Evolutionary conservation across 164 flowering plant genomes (phyloP), one percentile per base, ranked within the genome.

Genomic region (Pachysandra terminalis): DNA sequence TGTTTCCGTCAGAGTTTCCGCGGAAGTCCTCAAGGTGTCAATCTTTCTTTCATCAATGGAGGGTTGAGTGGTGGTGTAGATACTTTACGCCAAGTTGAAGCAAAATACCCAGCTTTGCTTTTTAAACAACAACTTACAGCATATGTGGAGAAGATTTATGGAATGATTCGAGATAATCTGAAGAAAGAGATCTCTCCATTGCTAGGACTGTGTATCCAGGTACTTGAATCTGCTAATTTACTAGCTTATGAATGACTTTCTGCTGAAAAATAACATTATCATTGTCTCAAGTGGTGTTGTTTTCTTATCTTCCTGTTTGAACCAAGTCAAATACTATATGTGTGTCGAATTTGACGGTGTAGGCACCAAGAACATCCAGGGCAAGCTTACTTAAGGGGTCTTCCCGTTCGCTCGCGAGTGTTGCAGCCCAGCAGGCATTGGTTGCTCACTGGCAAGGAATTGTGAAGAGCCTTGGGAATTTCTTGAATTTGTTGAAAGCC

Each of bases 91-190:
- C 97, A 91, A 85, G 97, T 91, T 75, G 98, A 96, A 85, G 99
- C 99, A 72, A 96, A 93, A 73, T 96, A 96, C 69, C 99, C 99
- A 41, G 99, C 99, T 71, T 79, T 96, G 78, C 91, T 96, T 73
- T 96, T 96, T 79, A 96, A 96, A 72, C 99, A 93, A 77, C 99
- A 96, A 78, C 97, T 96, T 69, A 96, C 99, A 35, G 99, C 99
- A 27, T 96, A 88, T 77, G 96, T 96, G 21, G 99, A 96, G 73
- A 96, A 96, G 75, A 91, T 96, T 26, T 96, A 96, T 83, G 99
- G 99, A 77, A 87, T 96, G 95, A 96, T 96, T 58, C 81, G 98
- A 59, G 99, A 96, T 78, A 96, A 96, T 80, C 71, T 96, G 68
- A 91, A 93, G 84, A 96, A 96, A 78, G 99, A 96, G 75, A 93